A percentile compares a stretch with the other conserved stretches of the same genome.
Evolutionary conservation across 2,329 filamentous ascomycete species (phyloP).

Genomic region (Mycogone perniciosa): DNA sequence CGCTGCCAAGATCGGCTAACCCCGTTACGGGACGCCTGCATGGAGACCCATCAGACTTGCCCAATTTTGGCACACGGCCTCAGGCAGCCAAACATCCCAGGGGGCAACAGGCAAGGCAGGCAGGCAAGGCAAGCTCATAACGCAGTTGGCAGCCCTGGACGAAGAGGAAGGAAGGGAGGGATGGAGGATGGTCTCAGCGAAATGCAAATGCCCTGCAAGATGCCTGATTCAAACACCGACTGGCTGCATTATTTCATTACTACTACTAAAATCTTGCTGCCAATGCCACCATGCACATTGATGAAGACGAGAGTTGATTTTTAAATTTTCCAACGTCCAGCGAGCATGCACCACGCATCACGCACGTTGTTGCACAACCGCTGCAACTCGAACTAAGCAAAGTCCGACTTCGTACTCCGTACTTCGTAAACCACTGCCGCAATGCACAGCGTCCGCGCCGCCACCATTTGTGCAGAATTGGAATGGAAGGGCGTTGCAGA

Average conservation of each 20-base stretch:
- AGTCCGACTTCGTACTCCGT: no score
- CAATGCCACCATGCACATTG: conserved; percentile 9
- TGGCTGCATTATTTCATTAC: background rate
- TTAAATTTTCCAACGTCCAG: background rate
- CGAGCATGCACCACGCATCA: background rate
- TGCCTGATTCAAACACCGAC: conserved; percentile 2
- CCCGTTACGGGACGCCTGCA: conserved; percentile 5
- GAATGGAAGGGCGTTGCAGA: background rate
- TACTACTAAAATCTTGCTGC: background rate
- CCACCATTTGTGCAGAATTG: background rate
- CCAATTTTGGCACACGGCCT: conserved; percentile 4
- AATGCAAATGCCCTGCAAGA: conserved; percentile 1
- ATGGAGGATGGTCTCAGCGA: conserved; percentile 7
- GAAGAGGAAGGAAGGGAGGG: conserved; percentile 1
- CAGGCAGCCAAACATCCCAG: conserved; percentile 11
- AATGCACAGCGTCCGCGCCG: no score
- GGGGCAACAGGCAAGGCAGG: background rate
- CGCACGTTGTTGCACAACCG: background rate
- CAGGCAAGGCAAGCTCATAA: background rate
- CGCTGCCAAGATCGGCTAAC: background rate
- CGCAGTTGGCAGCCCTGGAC: conserved; percentile 2
- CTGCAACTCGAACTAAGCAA: no score
- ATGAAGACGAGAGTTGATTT: conserved; percentile 2
- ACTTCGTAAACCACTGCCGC: no score
- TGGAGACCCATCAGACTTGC: background rate